phyloP scores from a whole-genome alignment of 306 rosid genomes.

The Sphenostylis stenocarpa region DNA sequence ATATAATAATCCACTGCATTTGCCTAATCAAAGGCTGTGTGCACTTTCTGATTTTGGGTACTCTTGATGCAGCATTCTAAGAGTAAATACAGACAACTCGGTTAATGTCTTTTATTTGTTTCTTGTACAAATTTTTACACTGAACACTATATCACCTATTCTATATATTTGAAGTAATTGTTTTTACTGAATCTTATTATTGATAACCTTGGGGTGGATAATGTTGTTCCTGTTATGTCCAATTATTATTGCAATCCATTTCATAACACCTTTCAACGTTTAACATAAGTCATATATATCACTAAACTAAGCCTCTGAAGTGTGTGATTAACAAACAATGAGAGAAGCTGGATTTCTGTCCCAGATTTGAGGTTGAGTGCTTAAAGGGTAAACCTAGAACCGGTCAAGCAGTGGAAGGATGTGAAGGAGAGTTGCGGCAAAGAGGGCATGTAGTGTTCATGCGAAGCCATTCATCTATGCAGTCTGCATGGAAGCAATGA shows the following conservation, averaged over 20 bases:
- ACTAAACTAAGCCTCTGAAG: background rate
- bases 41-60: too few relatives aligned
- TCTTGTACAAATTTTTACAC: too few relatives aligned
- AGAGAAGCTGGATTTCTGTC: background rate
- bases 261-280: background rate
- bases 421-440: slow-evolving; percentile 63
- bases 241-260: background rate
- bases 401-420: slow-evolving; percentile 38
- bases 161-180: too few relatives aligned
- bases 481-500: slow-evolving; percentile 75
- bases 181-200: too few relatives aligned
- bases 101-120: too few relatives aligned
- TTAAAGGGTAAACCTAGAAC: background rate
- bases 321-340: background rate
- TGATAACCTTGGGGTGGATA: background rate
- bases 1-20: too few relatives aligned
- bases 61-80: too few relatives aligned
- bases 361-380: background rate
- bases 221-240: background rate
- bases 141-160: too few relatives aligned
- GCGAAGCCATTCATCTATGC: slow-evolving; percentile 75
- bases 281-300: too few relatives aligned
- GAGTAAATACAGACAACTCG: background rate
- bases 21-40: too few relatives aligned
- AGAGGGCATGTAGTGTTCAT: slow-evolving; percentile 61